Evolutionary conservation across 805 yeast genomes (phyloP).

Genomic region (Danielozyma ontarioensis): DNA sequence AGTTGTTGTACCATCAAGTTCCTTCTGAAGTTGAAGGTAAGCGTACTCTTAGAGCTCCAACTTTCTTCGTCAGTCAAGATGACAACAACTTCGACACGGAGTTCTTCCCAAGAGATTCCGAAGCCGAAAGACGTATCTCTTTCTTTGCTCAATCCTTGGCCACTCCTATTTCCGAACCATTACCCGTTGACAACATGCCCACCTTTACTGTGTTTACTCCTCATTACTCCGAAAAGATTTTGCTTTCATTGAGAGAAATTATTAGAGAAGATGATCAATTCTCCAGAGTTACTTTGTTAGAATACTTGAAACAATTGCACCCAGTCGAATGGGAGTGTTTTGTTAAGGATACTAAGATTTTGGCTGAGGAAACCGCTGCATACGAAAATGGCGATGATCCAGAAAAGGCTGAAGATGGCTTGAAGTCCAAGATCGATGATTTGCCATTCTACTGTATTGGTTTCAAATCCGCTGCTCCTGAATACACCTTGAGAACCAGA

Average conservation of each 20-base stretch:
- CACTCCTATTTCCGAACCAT: slow-evolving; percentile 97
- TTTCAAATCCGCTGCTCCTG: slow-evolving; percentile 96
- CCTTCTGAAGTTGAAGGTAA: slow-evolving; percentile 98
- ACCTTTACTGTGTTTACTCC: slow-evolving; percentile 96
- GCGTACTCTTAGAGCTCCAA: slow-evolving; percentile 97
- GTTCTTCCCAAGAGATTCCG: slow-evolving; percentile 94
- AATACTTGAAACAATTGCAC: slow-evolving; percentile 90
- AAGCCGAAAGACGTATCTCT: slow-evolving; percentile 98
- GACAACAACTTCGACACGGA: slow-evolving; percentile 92
- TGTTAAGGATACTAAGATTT: slow-evolving; percentile 89
- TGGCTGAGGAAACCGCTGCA: slow-evolving; percentile 91
- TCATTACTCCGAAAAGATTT: slow-evolving; percentile 92
- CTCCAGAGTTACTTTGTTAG: slow-evolving; percentile 89
- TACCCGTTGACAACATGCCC: slow-evolving; percentile 99
- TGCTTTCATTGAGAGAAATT: slow-evolving; percentile 89
- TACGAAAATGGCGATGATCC: slow-evolving; percentile 52
- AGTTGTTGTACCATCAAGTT: slow-evolving; percentile 94
- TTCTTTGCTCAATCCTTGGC: slow-evolving; percentile 99
- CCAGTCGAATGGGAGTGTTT: slow-evolving; percentile 98
- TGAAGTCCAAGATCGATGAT: slow-evolving; percentile 84
- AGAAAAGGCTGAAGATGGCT: slow-evolving; percentile 51
- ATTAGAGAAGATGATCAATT: slow-evolving; percentile 96
- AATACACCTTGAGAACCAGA: slow-evolving; percentile 91
- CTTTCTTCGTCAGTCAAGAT: slow-evolving; percentile 97
- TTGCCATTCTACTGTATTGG: slow-evolving; percentile 94